Percentiles rank a stretch among this genome's conserved stretches.
Evolutionary conservation across 129 eudicot genomes (phyloP).

Genomic region (Calendula officinalis): DNA sequence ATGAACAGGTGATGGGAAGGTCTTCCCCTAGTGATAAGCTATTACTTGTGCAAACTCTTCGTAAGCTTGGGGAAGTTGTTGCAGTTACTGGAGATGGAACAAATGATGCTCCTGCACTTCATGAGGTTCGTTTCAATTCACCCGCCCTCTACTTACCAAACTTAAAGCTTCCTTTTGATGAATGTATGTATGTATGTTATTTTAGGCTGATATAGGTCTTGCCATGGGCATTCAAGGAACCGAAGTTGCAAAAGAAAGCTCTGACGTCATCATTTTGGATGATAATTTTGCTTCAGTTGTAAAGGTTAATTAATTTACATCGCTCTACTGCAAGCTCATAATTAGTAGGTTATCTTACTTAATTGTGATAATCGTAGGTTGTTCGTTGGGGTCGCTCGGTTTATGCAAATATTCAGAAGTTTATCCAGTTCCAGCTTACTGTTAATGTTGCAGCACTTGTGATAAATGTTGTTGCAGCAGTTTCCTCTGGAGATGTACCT

Average conservation of each 20-base stretch:
- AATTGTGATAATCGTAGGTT: slow-evolving; percentile 53
- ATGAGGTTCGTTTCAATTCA: slow-evolving; percentile 74
- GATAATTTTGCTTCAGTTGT: slow-evolving; percentile 96
- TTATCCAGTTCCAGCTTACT: slow-evolving; percentile 97
- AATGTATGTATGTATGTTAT: slow-evolving; percentile 7
- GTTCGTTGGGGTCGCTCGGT: slow-evolving; percentile 99
- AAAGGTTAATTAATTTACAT: no score
- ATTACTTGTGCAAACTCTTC: slow-evolving; percentile 83
- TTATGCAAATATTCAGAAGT: slow-evolving; percentile 91
- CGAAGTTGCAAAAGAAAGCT: slow-evolving; percentile 98
- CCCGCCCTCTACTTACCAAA: no score
- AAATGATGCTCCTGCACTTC: slow-evolving; percentile 97
- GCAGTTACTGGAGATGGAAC: slow-evolving; percentile 99
- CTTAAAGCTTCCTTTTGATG: slow-evolving; percentile 12
- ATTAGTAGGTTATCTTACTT: no score
- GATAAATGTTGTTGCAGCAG: slow-evolving; percentile 88
- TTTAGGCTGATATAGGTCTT: slow-evolving; percentile 92
- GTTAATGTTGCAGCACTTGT: slow-evolving; percentile 91
- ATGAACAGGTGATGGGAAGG: slow-evolving; percentile 88
- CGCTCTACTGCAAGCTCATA: no score
- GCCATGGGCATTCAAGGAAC: slow-evolving; percentile 99
- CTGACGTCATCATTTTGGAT: slow-evolving; percentile 88
- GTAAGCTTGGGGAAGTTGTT: slow-evolving; percentile 84
- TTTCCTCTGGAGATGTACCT: slow-evolving; percentile 90
- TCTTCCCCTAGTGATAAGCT: slow-evolving; percentile 96